Evolutionary conservation across 2,329 filamentous ascomycete species (phyloP).

Genomic region (Hypoxylon sp.): DNA sequence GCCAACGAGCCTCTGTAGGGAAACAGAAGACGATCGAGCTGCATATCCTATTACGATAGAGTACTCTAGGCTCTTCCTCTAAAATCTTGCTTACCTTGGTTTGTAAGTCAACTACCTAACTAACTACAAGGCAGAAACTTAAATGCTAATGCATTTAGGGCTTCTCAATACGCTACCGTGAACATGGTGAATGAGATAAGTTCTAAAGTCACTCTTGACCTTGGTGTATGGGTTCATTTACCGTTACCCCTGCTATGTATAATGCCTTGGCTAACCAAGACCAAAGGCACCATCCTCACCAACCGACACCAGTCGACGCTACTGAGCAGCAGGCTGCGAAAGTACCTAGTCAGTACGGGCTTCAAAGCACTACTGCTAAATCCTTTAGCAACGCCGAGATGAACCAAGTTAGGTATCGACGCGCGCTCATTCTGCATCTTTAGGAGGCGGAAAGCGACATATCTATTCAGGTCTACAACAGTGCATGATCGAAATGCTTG

Average conservation of each 20-base stretch:
- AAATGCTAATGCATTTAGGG: constrained; percentile 22
- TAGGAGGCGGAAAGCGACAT: constrained; percentile 26
- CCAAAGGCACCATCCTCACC: constrained; percentile 23
- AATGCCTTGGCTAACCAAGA: constrained; percentile 4
- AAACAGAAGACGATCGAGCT: constrained; percentile 27
- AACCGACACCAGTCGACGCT: no score
- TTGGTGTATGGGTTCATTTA: constrained; percentile 30
- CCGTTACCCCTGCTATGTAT: not conserved
- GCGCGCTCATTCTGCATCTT: constrained; percentile 19
- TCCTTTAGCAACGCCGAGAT: no score
- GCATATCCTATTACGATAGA: constrained; percentile 32
- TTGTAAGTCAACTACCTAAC: constrained; percentile 36
- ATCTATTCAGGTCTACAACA: constrained; percentile 24
- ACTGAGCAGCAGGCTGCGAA: no score
- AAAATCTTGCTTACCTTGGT: constrained; percentile 39
- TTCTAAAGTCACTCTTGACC: constrained; percentile 26
- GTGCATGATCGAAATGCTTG: constrained; percentile 33
- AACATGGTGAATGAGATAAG: constrained; percentile 29
- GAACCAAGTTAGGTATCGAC: not conserved
- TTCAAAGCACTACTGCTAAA: no score
- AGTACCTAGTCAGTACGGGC: no score
- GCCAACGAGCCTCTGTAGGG: constrained; percentile 22
- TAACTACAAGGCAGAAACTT: not conserved
- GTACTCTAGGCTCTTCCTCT: constrained; percentile 39
- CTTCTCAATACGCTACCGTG: constrained; percentile 37